Conservation (phyloP, 306 rosid species). For the Senna siamea region DNA sequence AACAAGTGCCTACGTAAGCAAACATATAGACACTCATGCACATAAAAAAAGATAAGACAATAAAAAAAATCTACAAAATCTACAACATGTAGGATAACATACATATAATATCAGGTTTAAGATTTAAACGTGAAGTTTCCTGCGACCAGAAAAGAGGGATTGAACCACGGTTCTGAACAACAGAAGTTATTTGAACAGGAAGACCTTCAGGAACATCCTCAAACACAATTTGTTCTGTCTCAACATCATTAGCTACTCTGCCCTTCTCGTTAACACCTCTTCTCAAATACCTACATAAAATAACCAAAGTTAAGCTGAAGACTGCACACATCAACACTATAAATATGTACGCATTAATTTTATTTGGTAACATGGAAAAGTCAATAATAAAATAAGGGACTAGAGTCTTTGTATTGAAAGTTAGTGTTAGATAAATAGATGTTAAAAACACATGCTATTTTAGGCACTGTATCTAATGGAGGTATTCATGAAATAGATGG, state of each 20-base stretch:
- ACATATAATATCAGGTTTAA: slow-evolving; percentile 89
- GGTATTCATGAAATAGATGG: neutral
- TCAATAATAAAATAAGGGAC: neutral
- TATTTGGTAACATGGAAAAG: neutral
- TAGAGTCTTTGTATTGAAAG: slow-evolving; percentile 4
- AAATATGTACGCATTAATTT: slow-evolving; percentile 7
- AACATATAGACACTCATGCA: slow-evolving; percentile 19
- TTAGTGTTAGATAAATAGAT: neutral
- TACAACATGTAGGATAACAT: slow-evolving; percentile 42
- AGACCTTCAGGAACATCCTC: slow-evolving; percentile 68
- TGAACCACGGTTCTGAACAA: slow-evolving; percentile 94
- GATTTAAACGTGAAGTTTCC: slow-evolving; percentile 86
- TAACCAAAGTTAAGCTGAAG: slow-evolving; percentile 19
- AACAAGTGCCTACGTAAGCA: slow-evolving; percentile 33
- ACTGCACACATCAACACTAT: slow-evolving; percentile 15
- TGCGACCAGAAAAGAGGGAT: slow-evolving; percentile 99
- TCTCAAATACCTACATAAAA: slow-evolving; percentile 71
- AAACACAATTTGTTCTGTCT: slow-evolving; percentile 88
- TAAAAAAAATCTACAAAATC: neutral
- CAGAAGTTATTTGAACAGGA: slow-evolving; percentile 78
- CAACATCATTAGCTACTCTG: slow-evolving; percentile 97
- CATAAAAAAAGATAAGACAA: slow-evolving; percentile 22
- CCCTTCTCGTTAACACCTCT: slow-evolving; percentile 97
- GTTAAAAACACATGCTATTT: neutral
- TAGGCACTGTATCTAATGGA: neutral